These are phyloP conservation scores for Hymenoscyphus occultus DNA, from an alignment of 2,329 filamentous ascomycete genomes.

Conservation along the genomic window DNA sequence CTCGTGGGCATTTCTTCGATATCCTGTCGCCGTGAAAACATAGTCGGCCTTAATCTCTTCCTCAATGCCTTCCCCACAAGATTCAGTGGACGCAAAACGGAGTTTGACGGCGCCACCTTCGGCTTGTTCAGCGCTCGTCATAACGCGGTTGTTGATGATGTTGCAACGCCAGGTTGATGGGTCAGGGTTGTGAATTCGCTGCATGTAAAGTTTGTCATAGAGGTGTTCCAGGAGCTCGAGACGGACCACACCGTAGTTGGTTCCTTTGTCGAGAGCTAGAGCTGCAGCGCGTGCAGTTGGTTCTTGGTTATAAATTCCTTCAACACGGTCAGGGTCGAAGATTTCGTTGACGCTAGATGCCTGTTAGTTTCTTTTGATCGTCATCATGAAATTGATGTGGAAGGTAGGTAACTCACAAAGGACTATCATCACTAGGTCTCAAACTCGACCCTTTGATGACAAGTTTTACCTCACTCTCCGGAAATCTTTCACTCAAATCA, in stretches of 20 bases:
- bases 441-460: constrained; percentile 82
- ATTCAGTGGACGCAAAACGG: constrained; percentile 35
- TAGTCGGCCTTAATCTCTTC: constrained; percentile 65
- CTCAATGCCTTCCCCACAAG: constrained; percentile 38
- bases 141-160: constrained; percentile 67
- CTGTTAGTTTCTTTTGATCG: neutral
- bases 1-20: constrained; percentile 74
- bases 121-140: constrained; percentile 39
- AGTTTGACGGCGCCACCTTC: constrained; percentile 18
- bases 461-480: constrained; percentile 72
- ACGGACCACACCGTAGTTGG: constrained; percentile 93
- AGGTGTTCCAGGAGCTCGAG: constrained; percentile 86
- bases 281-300: constrained; percentile 55
- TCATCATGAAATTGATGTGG: neutral
- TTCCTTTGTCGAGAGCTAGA: constrained; percentile 71
- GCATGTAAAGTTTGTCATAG: constrained; percentile 84
- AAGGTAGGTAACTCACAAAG: constrained; percentile 65
- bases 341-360: constrained; percentile 81
- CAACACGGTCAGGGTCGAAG: constrained; percentile 85
- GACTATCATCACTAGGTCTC: constrained; percentile 89
- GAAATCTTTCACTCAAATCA: constrained; percentile 78
- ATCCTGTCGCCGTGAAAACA: constrained; percentile 85
- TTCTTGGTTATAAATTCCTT: constrained; percentile 69
- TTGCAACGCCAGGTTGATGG: constrained; percentile 77
- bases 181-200: constrained; percentile 67